Conservation (phyloP, 495 filamentous ascomycete species). For the Talaromyces wortmannii region DNA sequence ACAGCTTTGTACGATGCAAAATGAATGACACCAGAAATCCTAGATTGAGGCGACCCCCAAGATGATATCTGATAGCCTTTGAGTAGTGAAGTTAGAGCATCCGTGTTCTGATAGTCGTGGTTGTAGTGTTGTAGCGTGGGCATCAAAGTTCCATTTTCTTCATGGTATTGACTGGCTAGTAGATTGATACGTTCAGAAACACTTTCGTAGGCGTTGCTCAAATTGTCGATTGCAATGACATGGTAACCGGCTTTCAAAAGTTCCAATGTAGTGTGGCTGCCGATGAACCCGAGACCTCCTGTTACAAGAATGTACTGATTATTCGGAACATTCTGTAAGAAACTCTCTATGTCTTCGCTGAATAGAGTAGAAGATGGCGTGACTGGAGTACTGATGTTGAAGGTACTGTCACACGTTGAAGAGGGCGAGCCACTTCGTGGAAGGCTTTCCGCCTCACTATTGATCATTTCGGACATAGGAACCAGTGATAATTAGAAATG, state of each 20-base stretch:
- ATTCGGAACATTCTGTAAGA: slow-evolving; percentile 26
- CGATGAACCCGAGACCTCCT: slow-evolving; percentile 62
- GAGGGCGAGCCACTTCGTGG: not conserved
- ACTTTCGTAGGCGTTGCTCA: slow-evolving; percentile 50
- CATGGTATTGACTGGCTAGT: slow-evolving; percentile 44
- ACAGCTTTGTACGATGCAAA: slow-evolving; percentile 58
- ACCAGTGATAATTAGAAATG: too few relatives aligned
- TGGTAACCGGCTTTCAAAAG: slow-evolving; percentile 55
- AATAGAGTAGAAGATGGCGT: slow-evolving; percentile 34
- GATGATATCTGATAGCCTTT: slow-evolving; percentile 27
- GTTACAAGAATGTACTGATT: slow-evolving; percentile 49
- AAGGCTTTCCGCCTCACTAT: not conserved
- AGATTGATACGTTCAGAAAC: slow-evolving; percentile 46
- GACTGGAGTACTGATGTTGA: slow-evolving; percentile 24
- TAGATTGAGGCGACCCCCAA: slow-evolving; percentile 38
- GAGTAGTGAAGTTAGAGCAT: slow-evolving; percentile 31
- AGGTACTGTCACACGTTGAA: not conserved
- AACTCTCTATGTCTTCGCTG: slow-evolving; percentile 28
- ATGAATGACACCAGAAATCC: slow-evolving; percentile 55
- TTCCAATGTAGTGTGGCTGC: slow-evolving; percentile 57
- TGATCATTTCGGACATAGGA: not conserved
- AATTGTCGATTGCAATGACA: slow-evolving; percentile 58
- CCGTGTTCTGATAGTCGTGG: slow-evolving; percentile 49
- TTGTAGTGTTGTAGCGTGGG: slow-evolving; percentile 48
- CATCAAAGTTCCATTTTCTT: slow-evolving; percentile 31